A percentile compares a stretch with the other conserved stretches of the same genome.
Evolutionary conservation across 108 stramenopile species (phyloP).

Genomic region (Cyclotella sp.): DNA sequence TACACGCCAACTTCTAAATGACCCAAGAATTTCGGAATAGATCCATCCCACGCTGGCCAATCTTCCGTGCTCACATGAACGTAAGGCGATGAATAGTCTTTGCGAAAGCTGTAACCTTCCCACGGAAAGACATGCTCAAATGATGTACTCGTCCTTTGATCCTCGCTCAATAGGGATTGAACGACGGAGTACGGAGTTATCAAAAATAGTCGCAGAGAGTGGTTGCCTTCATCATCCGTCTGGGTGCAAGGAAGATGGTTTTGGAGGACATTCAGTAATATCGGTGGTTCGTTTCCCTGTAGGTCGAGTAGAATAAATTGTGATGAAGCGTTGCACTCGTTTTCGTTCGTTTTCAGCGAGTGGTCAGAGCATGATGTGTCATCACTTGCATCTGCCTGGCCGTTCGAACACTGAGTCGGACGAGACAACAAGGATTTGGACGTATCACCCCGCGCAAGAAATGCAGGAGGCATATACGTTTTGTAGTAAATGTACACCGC

Average conservation of each 20-base stretch:
- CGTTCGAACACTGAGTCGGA: neutral
- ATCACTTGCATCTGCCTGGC: neutral
- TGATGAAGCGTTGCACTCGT: neutral
- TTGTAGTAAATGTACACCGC: constrained; percentile 60
- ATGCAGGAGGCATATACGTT: constrained; percentile 86
- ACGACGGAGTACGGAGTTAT: constrained; percentile 32
- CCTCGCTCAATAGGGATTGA: constrained; percentile 3
- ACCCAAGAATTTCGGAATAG: constrained; percentile 27
- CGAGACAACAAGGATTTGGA: neutral
- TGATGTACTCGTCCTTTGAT: neutral
- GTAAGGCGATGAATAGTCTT: constrained; percentile 22
- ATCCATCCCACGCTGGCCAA: constrained; percentile 54
- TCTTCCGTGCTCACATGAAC: constrained; percentile 75
- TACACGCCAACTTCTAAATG: constrained; percentile 54
- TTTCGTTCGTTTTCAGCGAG: neutral
- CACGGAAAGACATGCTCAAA: constrained; percentile 1
- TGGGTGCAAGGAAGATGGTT: constrained; percentile 21
- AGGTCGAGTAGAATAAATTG: no score
- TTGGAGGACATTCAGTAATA: constrained; percentile 26
- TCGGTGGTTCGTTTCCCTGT: constrained; percentile 40
- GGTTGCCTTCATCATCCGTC: neutral
- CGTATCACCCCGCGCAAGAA: constrained; percentile 42
- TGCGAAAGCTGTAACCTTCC: constrained; percentile 36
- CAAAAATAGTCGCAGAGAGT: neutral
- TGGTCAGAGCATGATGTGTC: neutral